Base-by-base conservation (phyloP, 2,329 filamentous ascomycete genomes). In the Cladosporium oxysporum region DNA sequence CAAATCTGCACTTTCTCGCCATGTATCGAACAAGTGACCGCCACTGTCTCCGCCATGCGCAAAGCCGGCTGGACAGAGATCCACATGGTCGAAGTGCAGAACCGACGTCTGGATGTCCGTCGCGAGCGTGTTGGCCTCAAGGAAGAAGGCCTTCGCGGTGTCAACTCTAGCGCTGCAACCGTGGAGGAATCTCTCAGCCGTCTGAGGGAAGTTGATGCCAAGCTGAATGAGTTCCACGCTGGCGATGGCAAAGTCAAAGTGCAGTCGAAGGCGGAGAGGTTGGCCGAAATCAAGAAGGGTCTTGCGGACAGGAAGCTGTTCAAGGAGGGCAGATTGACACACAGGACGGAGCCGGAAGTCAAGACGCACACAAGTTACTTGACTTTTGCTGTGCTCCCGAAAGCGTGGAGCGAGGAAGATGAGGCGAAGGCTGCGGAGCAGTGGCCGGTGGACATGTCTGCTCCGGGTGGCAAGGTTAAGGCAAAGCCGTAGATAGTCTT, bases 351-450 rank as follows among this genome's bases (percentile, higher is more conserved):
- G 80, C 82, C 88, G 0, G 95, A 99, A 74, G 81, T 98, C 67
- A 97, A 97, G 84, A 95, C 91, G 8, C 95, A 99, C 79, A 99
- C 95, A 0, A 95, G 91, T n/a, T 99, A 99, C 77, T 85, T 99
- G 5, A 91, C 96, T 5, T 99, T 99, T 80, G 95, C 95, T 0
- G 82, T 95, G 3, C 79, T 99, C 67, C 94, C 95, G n/a, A 84
- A 88, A 52, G 89, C 91, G 68, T 99, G 95, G 95, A 89, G 83
- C 0, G 89, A 87, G 41, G 91, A 90, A 67, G 92, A 97, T 70
- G 95, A 63, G 26, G 23, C 23, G 26, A 47, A 55, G 21, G 49
- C 33, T n/a, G 50, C 33, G 23, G 61, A 31, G 35, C n/a, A 31
- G 50, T 63, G 50, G 50, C 61, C 61, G 4, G 61, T 63, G 11